phyloP scores from a whole-genome alignment of 306 rosid species.

The cucumber (Cucumis sativus) region Cucumber_9930_V3 NC_026659.2:20104501-20105000 shows the following conservation, averaged over 20 bases:
- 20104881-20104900: slow-evolving; percentile 90
- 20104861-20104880: slow-evolving; percentile 89
- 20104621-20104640: background rate
- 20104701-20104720: background rate
- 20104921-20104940: slow-evolving; percentile 63
- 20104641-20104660: background rate
- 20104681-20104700: background rate
- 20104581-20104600: background rate
- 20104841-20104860: background rate
- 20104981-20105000: slow-evolving; percentile 92
- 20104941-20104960: slow-evolving; percentile 74
- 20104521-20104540: no score
- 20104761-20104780: background rate
- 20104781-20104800: slow-evolving; percentile 2
- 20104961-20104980: slow-evolving; percentile 44
- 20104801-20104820: background rate
- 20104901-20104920: slow-evolving; percentile 69
- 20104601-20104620: background rate
- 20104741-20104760: background rate
- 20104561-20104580: background rate
- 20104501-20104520: no score
- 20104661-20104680: background rate
- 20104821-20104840: background rate
- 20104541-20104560: no score
- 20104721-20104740: background rate